Conservation (phyloP, 2,329 filamentous ascomycete species). For the Arthrobotrys megalospora region DNA sequence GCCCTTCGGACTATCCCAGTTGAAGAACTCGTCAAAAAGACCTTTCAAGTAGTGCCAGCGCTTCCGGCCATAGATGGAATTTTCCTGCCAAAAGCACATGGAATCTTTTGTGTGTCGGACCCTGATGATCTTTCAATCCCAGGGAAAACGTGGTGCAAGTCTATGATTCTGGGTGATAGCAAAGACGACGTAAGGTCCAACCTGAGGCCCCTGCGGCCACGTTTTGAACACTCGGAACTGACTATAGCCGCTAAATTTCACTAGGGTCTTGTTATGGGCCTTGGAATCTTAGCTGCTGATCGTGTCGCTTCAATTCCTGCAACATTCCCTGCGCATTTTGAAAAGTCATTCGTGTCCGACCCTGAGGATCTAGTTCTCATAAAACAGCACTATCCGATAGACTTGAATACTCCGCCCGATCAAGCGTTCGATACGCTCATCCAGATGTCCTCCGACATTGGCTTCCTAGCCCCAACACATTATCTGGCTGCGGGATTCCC, state of each 20-base stretch:
- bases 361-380: conserved; percentile 46
- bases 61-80: conserved; percentile 47
- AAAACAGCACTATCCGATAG: conserved; percentile 52
- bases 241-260: neutral
- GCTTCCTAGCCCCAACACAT: conserved; percentile 51
- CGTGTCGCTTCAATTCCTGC: conserved; percentile 38
- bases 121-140: conserved; percentile 53
- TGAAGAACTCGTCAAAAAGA: conserved; percentile 41
- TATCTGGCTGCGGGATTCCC: conserved; percentile 53
- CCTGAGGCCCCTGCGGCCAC: neutral
- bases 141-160: conserved; percentile 51
- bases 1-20: conserved; percentile 33
- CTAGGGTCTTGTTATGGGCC: conserved; percentile 54
- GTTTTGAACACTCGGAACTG: neutral
- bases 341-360: conserved; percentile 41
- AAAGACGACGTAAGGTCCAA: conserved; percentile 46
- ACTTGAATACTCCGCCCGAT: conserved; percentile 20
- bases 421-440: conserved; percentile 48
- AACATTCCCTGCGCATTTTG: conserved; percentile 54
- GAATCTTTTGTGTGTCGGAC: conserved; percentile 52
- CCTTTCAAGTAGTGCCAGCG: conserved; percentile 48
- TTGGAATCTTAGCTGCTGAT: conserved; percentile 37
- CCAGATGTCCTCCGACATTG: conserved; percentile 55
- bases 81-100: conserved; percentile 51
- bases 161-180: conserved; percentile 46